These are phyloP conservation scores for Populus hybrid DNA, from an alignment of 441 rosid species.

Conservation along the genomic window DNA sequence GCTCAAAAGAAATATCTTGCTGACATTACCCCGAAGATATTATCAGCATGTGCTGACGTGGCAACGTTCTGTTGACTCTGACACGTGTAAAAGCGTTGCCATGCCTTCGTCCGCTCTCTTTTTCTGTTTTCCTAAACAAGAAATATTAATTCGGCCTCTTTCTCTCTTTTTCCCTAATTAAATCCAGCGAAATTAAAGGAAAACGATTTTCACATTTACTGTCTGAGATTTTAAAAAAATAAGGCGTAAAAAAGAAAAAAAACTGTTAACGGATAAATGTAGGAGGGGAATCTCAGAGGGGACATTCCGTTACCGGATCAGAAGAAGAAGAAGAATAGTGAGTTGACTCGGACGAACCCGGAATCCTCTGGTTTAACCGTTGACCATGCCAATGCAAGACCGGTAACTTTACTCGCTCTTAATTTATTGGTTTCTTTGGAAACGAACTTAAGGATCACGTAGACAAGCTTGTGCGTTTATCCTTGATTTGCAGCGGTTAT, in stretches of 20 bases:
- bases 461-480: background rate
- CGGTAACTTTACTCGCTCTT: conserved; percentile 23
- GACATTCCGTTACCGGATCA: conserved; percentile 34
- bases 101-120: conserved; percentile 16
- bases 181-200: background rate
- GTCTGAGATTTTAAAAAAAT: background rate
- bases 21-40: conserved; percentile 51
- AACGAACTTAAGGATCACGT: background rate
- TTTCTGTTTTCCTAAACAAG: background rate
- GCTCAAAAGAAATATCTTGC: conserved; percentile 36
- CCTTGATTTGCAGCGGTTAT: background rate
- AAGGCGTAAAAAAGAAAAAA: too few relatives aligned
- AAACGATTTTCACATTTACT: background rate
- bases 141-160: background rate
- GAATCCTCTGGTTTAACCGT: conserved; percentile 39
- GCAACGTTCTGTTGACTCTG: conserved; percentile 18
- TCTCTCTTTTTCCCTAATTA: background rate
- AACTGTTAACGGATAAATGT: too few relatives aligned
- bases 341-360: conserved; percentile 37
- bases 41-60: conserved; percentile 47
- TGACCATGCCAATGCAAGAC: conserved; percentile 27
- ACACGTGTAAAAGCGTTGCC: conserved; percentile 82
- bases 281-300: conserved; percentile 22
- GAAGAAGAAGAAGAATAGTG: conserved; percentile 11
- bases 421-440: background rate